These are phyloP conservation scores for Conticribra weissflogii DNA, from an alignment of 108 stramenopile genomes.

Conservation along the genomic window DNA sequence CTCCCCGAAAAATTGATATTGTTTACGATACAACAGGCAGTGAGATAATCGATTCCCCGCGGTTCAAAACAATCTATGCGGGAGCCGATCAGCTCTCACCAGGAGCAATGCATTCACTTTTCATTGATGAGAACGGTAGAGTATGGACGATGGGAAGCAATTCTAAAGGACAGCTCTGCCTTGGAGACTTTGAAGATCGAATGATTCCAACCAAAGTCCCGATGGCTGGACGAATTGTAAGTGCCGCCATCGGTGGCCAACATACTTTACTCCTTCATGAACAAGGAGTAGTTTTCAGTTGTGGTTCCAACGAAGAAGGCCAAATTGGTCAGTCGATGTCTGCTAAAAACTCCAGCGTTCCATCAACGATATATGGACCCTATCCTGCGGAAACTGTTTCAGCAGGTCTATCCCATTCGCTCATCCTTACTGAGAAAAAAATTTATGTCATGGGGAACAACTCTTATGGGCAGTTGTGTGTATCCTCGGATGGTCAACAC, in stretches of 20 bases:
- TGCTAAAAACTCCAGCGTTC: background rate
- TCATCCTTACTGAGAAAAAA: conserved; percentile 27
- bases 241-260: conserved; percentile 42
- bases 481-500: conserved; percentile 18
- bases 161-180: conserved; percentile 39
- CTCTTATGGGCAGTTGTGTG: conserved; percentile 37
- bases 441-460: conserved; percentile 44
- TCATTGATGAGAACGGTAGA: conserved; percentile 38
- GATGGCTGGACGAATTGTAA: conserved; percentile 16
- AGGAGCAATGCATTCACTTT: conserved; percentile 39
- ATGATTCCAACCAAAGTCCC: conserved; percentile 27
- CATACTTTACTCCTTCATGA: conserved; percentile 54
- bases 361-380: conserved; percentile 30
- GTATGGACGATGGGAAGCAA: conserved; percentile 46
- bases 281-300: conserved; percentile 51
- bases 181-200: conserved; percentile 45
- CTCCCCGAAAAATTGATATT: conserved; percentile 29
- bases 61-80: conserved; percentile 32
- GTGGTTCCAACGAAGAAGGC: conserved; percentile 60
- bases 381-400: conserved; percentile 21
- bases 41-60: conserved; percentile 24
- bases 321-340: conserved; percentile 48
- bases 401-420: conserved; percentile 22
- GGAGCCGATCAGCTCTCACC: conserved; percentile 26
- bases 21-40: conserved; percentile 25